These are phyloP conservation scores for Wickerhamomyces ciferrii DNA, from an alignment of 805 yeast species.

Conservation along the genomic window DNA sequence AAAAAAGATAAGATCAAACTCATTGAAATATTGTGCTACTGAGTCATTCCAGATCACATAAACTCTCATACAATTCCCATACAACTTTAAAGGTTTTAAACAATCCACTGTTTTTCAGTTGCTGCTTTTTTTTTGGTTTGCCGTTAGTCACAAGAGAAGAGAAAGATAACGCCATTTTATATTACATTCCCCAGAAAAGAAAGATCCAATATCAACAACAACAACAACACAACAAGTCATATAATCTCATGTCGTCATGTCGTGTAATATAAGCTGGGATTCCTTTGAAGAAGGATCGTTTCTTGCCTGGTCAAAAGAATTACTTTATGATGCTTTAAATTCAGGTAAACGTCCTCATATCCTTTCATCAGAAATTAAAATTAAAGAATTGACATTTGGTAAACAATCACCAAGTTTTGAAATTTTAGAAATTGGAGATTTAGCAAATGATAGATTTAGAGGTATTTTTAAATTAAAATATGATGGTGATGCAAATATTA, in stretches of 20 bases:
- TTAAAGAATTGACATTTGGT: constrained; percentile 70
- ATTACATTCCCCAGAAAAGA: neutral
- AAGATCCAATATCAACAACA: neutral
- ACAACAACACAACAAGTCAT: too few species aligned
- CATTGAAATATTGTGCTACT: too few species aligned
- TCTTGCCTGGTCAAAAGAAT: constrained; percentile 55
- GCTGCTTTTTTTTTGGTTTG: neutral
- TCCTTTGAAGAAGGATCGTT: constrained; percentile 62
- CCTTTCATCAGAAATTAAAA: constrained; percentile 61
- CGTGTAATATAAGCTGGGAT: constrained; percentile 76
- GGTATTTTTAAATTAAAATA: constrained; percentile 79
- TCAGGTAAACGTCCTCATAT: constrained; percentile 69
- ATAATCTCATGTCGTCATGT: constrained; percentile 42
- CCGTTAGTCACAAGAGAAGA: neutral
- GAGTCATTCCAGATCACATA: too few species aligned
- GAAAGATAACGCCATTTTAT: neutral
- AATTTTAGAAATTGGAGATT: constrained; percentile 77
- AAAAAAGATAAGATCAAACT: too few species aligned
- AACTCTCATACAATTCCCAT: too few species aligned
- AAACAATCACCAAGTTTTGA: constrained; percentile 70
- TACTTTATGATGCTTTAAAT: constrained; percentile 68
- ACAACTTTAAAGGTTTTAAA: too few species aligned
- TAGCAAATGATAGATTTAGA: constrained; percentile 69
- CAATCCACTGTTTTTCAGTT: too few species aligned
- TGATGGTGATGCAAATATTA: constrained; percentile 69